These are phyloP conservation scores for Dioszegia aurantiaca DNA, from an alignment of 768 basidiomycete species.

Conservation along the genomic window DNA sequence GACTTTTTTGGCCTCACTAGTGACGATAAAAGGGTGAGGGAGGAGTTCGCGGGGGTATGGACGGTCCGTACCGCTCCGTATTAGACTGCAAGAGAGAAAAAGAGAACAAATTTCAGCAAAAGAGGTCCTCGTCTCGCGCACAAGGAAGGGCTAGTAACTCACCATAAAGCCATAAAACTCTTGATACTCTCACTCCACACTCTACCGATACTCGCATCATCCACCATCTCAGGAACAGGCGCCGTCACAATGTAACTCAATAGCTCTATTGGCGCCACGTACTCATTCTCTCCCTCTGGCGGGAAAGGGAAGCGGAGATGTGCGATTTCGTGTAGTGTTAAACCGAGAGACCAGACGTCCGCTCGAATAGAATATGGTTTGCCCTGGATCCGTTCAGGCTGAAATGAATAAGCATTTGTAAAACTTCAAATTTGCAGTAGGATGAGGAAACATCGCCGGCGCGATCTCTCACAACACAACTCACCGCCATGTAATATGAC, in stretches of 20 bases:
- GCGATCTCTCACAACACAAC: no score
- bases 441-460: no score
- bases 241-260: slow-evolving; percentile 76
- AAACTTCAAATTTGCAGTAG: no score
- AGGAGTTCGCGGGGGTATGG: slow-evolving; percentile 82
- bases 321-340: slow-evolving; percentile 52
- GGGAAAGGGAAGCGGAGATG: slow-evolving; percentile 54
- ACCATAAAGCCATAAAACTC: slow-evolving; percentile 84
- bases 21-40: slow-evolving; percentile 75
- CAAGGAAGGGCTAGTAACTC: slow-evolving; percentile 47
- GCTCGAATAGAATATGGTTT: slow-evolving; percentile 52
- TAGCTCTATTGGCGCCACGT: slow-evolving; percentile 82
- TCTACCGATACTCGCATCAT: slow-evolving; percentile 40
- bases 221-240: slow-evolving; percentile 48
- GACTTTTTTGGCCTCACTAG: slow-evolving; percentile 73
- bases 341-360: slow-evolving; percentile 53
- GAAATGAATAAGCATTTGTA: no score
- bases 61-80: slow-evolving; percentile 64
- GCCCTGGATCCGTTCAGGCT: slow-evolving; percentile 54
- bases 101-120: no score
- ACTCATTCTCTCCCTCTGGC: slow-evolving; percentile 60
- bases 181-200: slow-evolving; percentile 81
- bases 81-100: no score
- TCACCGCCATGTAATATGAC: slow-evolving; percentile 54
- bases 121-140: no score